These are phyloP conservation scores for Diplodia mutila DNA, from an alignment of 2,329 filamentous ascomycete genomes.

Conservation along the genomic window DNA sequence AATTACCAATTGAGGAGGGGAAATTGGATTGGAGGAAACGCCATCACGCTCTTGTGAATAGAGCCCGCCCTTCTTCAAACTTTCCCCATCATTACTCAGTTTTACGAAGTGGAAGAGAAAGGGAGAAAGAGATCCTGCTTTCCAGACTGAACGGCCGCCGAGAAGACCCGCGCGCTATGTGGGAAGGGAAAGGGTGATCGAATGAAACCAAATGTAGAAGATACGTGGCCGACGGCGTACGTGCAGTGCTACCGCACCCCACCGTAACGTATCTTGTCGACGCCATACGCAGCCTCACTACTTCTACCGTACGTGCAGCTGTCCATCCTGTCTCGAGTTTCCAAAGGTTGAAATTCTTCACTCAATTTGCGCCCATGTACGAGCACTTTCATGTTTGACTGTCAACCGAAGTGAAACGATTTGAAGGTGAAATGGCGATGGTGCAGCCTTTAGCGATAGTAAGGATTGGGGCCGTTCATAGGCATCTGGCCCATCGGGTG, in stretches of 20 bases:
- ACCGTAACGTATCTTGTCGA: neutral
- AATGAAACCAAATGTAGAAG: neutral
- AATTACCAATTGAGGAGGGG: neutral
- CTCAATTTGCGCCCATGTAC: neutral
- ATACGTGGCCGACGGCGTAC: neutral
- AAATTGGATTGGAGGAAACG: slow-evolving; percentile 9
- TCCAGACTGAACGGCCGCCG: slow-evolving; percentile 2
- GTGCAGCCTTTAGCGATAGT: neutral
- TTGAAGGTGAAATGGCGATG: neutral
- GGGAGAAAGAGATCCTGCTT: neutral
- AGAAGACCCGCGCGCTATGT: slow-evolving; percentile 9
- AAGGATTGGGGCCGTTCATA: slow-evolving; percentile 9
- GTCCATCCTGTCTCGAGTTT: neutral
- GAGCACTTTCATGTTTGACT: neutral
- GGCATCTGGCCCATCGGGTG: slow-evolving; percentile 8
- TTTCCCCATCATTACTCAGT: slow-evolving; percentile 9
- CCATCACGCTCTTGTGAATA: slow-evolving; percentile 2
- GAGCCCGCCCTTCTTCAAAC: neutral
- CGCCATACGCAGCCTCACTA: neutral
- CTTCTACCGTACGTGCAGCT: neutral
- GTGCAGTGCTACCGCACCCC: neutral
- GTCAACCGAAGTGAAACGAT: neutral
- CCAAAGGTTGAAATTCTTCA: neutral
- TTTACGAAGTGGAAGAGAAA: neutral
- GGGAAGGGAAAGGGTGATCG: neutral